Conservation (phyloP, 1,139 yeast species). For the Pichia sp. region DNA sequence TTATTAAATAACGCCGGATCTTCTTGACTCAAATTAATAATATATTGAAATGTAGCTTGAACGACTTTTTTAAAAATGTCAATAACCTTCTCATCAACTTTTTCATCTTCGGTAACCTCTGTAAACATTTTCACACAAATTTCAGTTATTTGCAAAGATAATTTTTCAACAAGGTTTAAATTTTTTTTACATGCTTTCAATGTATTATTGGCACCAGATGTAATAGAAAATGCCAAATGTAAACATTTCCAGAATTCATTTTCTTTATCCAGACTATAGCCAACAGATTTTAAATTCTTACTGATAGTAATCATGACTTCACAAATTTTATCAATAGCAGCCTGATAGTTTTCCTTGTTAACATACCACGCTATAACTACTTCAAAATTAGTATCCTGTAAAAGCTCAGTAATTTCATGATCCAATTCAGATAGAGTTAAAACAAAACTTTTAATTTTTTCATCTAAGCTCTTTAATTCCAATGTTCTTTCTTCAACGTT, state of each 20-base stretch:
- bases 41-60: constrained; percentile 45
- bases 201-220: constrained; percentile 23
- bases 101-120: constrained; percentile 19
- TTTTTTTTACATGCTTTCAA: constrained; percentile 1
- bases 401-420: constrained; percentile 24
- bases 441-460: constrained; percentile 17
- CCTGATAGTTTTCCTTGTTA: constrained; percentile 11
- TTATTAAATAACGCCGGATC: constrained; percentile 36
- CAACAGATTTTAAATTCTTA: constrained; percentile 11
- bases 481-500: neutral
- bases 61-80: constrained; percentile 39
- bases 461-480: neutral
- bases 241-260: constrained; percentile 31
- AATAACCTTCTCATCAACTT: constrained; percentile 15
- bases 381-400: constrained; percentile 28
- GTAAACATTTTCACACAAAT: constrained; percentile 28
- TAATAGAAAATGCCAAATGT: constrained; percentile 34
- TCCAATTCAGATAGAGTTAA: constrained; percentile 17
- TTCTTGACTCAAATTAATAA: constrained; percentile 35
- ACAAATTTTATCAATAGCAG: constrained; percentile 20
- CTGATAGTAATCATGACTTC: constrained; percentile 21
- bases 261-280: constrained; percentile 6
- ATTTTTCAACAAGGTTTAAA: constrained; percentile 21
- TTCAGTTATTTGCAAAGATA: constrained; percentile 25
- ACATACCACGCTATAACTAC: constrained; percentile 27